phyloP scores from a whole-genome alignment of 305 asterid genomes.

The Fraxinus sp. region DNA sequence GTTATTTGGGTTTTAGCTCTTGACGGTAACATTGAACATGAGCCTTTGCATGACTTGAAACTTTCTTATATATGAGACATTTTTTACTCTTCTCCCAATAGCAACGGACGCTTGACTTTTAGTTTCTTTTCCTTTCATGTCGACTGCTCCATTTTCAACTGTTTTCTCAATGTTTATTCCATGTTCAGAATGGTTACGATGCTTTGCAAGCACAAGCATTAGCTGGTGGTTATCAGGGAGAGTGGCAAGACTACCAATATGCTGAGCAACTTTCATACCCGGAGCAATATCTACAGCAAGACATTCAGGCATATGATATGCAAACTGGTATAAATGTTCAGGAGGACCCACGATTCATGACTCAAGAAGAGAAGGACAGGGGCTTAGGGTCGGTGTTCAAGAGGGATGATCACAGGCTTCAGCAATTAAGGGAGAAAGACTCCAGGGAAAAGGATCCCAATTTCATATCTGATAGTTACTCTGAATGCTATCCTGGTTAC shows the following conservation, averaged over 20 bases:
- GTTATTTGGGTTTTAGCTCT: constrained; percentile 20
- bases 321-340: constrained; percentile 49
- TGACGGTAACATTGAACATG: constrained; percentile 2
- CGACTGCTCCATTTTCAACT: background rate
- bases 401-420: constrained; percentile 93
- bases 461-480: constrained; percentile 94
- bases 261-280: constrained; percentile 84
- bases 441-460: constrained; percentile 96
- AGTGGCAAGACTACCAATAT: constrained; percentile 92
- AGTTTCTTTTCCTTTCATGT: background rate
- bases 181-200: constrained; percentile 70
- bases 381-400: constrained; percentile 97
- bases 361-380: constrained; percentile 98
- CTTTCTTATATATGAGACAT: background rate
- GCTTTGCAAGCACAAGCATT: constrained; percentile 71
- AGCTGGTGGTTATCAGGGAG: constrained; percentile 73
- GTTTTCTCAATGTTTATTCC: constrained; percentile 16
- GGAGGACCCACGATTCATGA: constrained; percentile 83
- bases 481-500: constrained; percentile 98
- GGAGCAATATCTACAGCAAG: constrained; percentile 82
- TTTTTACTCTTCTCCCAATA: background rate
- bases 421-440: constrained; percentile 90
- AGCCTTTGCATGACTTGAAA: background rate
- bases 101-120: background rate
- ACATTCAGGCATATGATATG: constrained; percentile 65